Conservation (phyloP, 345 rosid species). For the Arabis alpina region DNA sequence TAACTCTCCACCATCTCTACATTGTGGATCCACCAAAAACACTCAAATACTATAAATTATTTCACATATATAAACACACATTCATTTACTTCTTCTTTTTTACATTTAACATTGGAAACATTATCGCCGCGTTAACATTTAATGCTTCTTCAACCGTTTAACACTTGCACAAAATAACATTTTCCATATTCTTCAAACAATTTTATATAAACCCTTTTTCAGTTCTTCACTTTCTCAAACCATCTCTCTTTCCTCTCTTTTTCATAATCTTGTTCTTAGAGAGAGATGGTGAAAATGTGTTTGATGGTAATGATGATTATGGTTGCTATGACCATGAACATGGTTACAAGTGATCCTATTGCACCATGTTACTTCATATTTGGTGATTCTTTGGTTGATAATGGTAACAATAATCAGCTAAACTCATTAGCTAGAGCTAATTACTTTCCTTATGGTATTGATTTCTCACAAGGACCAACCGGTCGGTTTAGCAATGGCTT, state of each 20-base stretch:
- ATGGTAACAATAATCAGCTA: conserved; percentile 83
- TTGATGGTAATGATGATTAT: conserved; percentile 34
- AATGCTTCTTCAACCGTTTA: conserved; percentile 41
- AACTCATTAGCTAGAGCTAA: conserved; percentile 72
- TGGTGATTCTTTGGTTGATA: conserved; percentile 90
- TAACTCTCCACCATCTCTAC: conserved; percentile 36
- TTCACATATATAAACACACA: conserved; percentile 33
- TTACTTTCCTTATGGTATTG: conserved; percentile 88
- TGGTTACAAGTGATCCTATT: conserved; percentile 51
- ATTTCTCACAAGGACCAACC: conserved; percentile 71
- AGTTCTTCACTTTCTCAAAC: conserved; percentile 14
- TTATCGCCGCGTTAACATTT: conserved; percentile 43
- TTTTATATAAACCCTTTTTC: conserved; percentile 36
- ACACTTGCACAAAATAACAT: neutral
- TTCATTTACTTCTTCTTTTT: conserved; percentile 35
- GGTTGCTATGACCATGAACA: conserved; percentile 32
- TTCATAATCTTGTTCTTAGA: conserved; percentile 9
- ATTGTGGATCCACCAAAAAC: conserved; percentile 25
- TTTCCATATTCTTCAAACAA: conserved; percentile 25
- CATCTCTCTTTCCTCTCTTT: conserved; percentile 17
- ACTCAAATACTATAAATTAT: conserved; percentile 19
- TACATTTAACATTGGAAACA: conserved; percentile 31
- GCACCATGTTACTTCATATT: conserved; percentile 86
- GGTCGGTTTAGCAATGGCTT: conserved; percentile 83
- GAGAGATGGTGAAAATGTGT: conserved; percentile 34